Evolutionary conservation across 192 early-diverging fungal genomes (phyloP), one percentile per base, ranked within the genome.

Genomic region (Podochytrium sp.): DNA sequence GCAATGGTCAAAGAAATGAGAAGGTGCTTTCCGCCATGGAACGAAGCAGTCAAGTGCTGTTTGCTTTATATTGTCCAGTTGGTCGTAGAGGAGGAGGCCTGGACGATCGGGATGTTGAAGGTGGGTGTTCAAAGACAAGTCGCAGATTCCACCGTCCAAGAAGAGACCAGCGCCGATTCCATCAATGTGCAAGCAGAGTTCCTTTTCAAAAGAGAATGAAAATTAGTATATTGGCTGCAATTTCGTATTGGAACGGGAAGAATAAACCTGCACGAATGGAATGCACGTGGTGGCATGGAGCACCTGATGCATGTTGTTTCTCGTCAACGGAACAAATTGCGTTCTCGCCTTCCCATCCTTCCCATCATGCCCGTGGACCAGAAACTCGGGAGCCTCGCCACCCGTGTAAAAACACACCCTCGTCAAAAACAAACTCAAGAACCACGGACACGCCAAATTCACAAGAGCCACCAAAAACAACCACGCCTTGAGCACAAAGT

Each of bases 241-340:
- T 34, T 37, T 62, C 20, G 56, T 20, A 14, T 14, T 25, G 57
- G 60, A 2, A 38, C 40, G 5, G 71, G 62, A 25, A 25, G 20
- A 18, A 20, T 12, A 23, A 23, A 79, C 76, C 76, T 76, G 73
- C 3, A 81, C 60, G 60, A 77, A 81, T 25, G 80, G 80, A 20
- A 81, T 78, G 63, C 73, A 81, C 7, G 78, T 81, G 14, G 80
- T 81, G 2, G 77, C 80, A 47, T 81, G 80, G 20, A 81, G 41
- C 32, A 81, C 80, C 41, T 69, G 50, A 40, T 80, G 63, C 12
- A 80, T 42, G 40, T 81, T 81, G 3, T 79, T 59, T 2, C 23
- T 33, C 20, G 77, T 79, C 30, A 81, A 50, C 55, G 27, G 35
- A n/a, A 72, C 65, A 59, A 75, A 81, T 29, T 52, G 56, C 12